Conservation (phyloP, 495 filamentous ascomycete species). For the Penicillium fimorum region DNA sequence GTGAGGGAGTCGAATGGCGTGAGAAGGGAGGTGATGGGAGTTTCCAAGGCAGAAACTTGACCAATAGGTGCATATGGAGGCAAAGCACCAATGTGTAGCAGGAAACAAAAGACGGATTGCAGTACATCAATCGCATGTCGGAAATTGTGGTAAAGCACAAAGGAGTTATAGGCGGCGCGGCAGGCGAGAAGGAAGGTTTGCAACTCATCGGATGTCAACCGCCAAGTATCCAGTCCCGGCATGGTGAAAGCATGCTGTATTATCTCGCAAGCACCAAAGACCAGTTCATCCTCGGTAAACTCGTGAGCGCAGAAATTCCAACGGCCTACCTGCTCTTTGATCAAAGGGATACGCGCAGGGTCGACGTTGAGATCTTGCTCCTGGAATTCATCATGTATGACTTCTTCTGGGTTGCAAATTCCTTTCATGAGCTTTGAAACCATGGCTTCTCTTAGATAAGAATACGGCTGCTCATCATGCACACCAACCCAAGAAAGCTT, state of each 20-base stretch:
- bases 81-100: conserved; percentile 77
- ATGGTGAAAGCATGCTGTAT: conserved; percentile 82
- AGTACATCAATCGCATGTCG: conserved; percentile 95
- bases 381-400: conserved; percentile 51
- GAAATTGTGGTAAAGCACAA: conserved; percentile 99
- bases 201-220: conserved; percentile 75
- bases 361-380: conserved; percentile 44
- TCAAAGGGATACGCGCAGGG: conserved; percentile 55
- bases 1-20: conserved; percentile 84
- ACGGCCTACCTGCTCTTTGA: conserved; percentile 67
- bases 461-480: conserved; percentile 82
- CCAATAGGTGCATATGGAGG: conserved; percentile 56
- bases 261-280: conserved; percentile 76
- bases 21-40: conserved; percentile 70
- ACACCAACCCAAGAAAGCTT: conserved; percentile 92
- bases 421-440: conserved; percentile 88
- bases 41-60: conserved; percentile 33
- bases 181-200: conserved; percentile 79
- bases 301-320: conserved; percentile 91
- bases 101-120: conserved; percentile 88
- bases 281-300: conserved; percentile 83
- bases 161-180: conserved; percentile 84
- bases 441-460: conserved; percentile 83
- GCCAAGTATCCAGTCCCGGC: conserved; percentile 78
- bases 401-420: conserved; percentile 76